Evolutionary conservation across 2,329 filamentous ascomycete genomes (phyloP), one percentile per base, ranked within the genome.

Genomic region (Ceratocystis lukuohia): DNA sequence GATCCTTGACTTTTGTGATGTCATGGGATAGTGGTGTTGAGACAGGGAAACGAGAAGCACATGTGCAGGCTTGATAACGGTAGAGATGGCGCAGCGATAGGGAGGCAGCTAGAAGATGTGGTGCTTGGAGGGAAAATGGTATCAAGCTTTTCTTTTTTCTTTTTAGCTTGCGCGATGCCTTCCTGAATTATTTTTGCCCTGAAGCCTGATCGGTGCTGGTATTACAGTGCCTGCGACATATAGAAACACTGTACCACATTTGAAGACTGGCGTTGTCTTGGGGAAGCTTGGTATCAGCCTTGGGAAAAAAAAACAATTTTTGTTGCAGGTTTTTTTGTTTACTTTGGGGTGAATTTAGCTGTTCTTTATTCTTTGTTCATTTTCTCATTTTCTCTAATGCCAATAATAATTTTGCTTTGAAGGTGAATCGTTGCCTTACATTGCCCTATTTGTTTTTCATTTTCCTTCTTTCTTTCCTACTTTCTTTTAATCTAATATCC

Each of bases 211-310:
- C 10, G 10, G 10, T 5, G 37, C 37, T 5, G 37, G 17, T 17
- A 1, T 1, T 3, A 63, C 61, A 48, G 61, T 63, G 44, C 28
- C 10, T 57, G 53, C 53, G 53, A 57, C 53, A 28, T 7, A 30
- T 12, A 30, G 5, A 25, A 15, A 10, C 53, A 57, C 53, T 33
- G 28, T 48, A 7, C n/a, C 22, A 6, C 5, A 6, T 20, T 10
- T 3, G 12, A 41, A 2, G 37, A 15, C 37, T 22, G 3, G 22
- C 30, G 61, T 63, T 63, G 61, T 28, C 61, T 63, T 41, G 37
- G 37, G 28, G 44, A 50, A n/a, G 45, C 53, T 57, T 17, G 22
- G 4, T 45, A 17, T 63, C 61, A 63, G 61, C 61, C 61, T 63
- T 63, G 61, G 48, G 15, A 30, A 63, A 62, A 50, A 48, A 33